phyloP scores from a whole-genome alignment of 1,284 basidiomycete genomes.

The Pseudozyma sp. region DNA sequence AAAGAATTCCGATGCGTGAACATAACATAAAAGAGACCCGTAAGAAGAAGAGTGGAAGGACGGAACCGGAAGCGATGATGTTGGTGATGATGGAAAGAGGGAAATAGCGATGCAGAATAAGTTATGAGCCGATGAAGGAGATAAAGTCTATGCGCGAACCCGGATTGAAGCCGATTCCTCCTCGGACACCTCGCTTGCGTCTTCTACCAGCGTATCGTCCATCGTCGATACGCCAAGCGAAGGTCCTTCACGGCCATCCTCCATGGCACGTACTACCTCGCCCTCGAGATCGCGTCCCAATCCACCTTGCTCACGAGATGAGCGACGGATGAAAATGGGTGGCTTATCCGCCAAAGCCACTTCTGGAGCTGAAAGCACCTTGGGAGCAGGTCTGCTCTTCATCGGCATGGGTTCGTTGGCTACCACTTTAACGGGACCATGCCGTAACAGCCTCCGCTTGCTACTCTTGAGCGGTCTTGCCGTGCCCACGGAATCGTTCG shows the following conservation, averaged over 20 bases:
- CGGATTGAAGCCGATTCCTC: constrained; percentile 13
- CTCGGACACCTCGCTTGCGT: neutral
- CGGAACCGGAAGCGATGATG: neutral
- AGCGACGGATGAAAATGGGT: constrained; percentile 51
- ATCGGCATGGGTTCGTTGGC: constrained; percentile 37
- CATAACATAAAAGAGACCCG: neutral
- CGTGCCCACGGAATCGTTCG: neutral
- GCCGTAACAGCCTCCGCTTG: constrained; percentile 32
- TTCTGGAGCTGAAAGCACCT: constrained; percentile 40
- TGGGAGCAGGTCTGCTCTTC: constrained; percentile 22
- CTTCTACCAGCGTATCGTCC: constrained; percentile 23
- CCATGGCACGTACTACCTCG: constrained; percentile 54
- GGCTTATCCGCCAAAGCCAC: constrained; percentile 42
- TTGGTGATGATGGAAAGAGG: too few relatives aligned
- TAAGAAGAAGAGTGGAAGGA: neutral
- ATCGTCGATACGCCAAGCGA: constrained; percentile 38
- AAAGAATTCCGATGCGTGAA: neutral
- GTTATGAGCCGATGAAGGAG: neutral
- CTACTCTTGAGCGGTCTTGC: constrained; percentile 26
- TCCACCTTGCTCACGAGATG: constrained; percentile 59
- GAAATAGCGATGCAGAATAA: too few relatives aligned
- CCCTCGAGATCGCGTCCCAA: constrained; percentile 62
- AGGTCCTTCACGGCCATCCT: constrained; percentile 41
- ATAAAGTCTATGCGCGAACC: constrained; percentile 10
- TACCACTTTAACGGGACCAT: constrained; percentile 42